phyloP scores from a whole-genome alignment of 176 grass and related monocot species.

The Chloris gayana region DNA sequence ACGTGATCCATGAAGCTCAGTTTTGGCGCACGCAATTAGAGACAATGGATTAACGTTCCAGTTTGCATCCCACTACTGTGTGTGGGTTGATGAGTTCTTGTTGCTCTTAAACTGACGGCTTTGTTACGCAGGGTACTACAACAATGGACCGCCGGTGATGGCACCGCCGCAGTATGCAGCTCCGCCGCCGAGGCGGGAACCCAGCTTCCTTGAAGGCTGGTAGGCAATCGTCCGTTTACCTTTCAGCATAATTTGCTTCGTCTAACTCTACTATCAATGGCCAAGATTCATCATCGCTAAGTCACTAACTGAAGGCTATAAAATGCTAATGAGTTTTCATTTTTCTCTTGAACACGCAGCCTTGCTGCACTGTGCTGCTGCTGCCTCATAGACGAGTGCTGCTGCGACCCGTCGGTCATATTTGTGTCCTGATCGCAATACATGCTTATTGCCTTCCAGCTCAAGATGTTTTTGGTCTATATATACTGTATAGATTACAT shows the following conservation, averaged over 20 bases:
- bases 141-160: slow-evolving; percentile 64
- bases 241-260: no score
- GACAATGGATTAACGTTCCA: not conserved
- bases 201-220: slow-evolving; percentile 74
- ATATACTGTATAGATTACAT: not conserved
- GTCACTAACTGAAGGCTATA: no score
- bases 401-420: slow-evolving; percentile 68
- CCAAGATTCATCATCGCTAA: no score
- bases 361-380: slow-evolving; percentile 72
- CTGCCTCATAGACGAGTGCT: slow-evolving; percentile 76
- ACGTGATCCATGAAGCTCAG: not conserved
- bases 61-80: not conserved
- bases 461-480: not conserved
- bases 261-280: not conserved
- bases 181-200: slow-evolving; percentile 53
- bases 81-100: not conserved
- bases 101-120: not conserved
- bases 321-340: not conserved
- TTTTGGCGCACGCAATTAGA: not conserved
- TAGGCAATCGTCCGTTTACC: not conserved
- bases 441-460: not conserved
- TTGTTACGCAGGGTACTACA: slow-evolving; percentile 50
- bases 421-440: slow-evolving; percentile 34
- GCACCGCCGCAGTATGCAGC: slow-evolving; percentile 55
- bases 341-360: slow-evolving; percentile 3